Evolutionary conservation across 164 flowering plant species (phyloP), one percentile per base, ranked within the genome.

Genomic region (Vitis amurensis): DNA sequence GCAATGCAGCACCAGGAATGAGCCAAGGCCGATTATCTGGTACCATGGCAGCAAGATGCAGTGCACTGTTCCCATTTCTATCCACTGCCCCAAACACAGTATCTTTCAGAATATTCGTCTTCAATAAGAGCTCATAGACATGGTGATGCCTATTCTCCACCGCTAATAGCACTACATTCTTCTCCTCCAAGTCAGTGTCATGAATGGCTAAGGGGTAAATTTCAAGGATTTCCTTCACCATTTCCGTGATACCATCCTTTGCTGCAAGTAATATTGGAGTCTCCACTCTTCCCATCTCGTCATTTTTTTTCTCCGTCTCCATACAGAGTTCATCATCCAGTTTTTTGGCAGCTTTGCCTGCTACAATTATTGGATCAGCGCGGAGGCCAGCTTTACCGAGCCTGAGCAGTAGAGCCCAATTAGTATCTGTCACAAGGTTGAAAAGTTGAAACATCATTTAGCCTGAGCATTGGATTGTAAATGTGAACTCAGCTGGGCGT

Each of bases 81-180:
- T 74, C 77, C 11, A 68, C 55, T n/a, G 55, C 47, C n/a, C 16
- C 16, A 58, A 73, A 61, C 29, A 68, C 17, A 6, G 9, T 27
- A 6, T 63, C 57, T n/a, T 6, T 52, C 0, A 59, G 61, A 23
- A 60, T 57, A 31, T 65, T 66, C 11, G 8, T 53, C 19, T 19
- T 13, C 48, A 59, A 16, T 37, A 72, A 61, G 49, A 51, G n/a
- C 31, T 65, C 6, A 19, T 52, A 65, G 4, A 64, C 64, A 5
- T 50, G 50, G 19, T 58, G 66, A 15, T 73, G 71, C 52, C 68
- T 37, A 23, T 67, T 70, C 63, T 78, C 77, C 7, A 53, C 61
- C 10, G 79, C 76, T 51, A 78, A 59, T 7, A 67, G 66, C 30
- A 71, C 59, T 1, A 66, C 15, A 47, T 73, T 77, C 72, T 72